These are phyloP conservation scores for Tetrapisispora namnaoensis DNA, from an alignment of 805 yeast genomes.

Conservation along the genomic window DNA sequence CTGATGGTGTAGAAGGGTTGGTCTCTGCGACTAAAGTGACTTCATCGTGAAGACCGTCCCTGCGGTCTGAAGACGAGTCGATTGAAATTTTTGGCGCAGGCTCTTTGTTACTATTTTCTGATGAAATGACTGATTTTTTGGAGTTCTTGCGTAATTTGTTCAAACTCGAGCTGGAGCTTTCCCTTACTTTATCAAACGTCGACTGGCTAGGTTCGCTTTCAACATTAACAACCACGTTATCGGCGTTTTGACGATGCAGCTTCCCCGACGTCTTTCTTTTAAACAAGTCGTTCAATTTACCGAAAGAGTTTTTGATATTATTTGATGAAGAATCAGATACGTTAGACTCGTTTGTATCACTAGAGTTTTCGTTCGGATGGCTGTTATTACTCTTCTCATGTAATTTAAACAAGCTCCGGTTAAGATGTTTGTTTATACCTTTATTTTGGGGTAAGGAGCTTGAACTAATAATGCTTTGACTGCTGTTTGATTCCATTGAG, in stretches of 20 bases:
- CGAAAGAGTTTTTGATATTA: conserved; percentile 1
- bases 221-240: background rate
- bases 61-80: background rate
- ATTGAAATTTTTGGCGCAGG: background rate
- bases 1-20: too few species aligned
- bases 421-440: background rate
- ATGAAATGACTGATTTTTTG: background rate
- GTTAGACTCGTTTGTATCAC: background rate
- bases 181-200: background rate
- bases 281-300: conserved; percentile 3
- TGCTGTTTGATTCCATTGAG: background rate
- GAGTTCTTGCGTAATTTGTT: background rate
- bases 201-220: background rate
- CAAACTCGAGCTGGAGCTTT: background rate
- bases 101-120: background rate
- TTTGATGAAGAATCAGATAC: background rate
- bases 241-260: background rate
- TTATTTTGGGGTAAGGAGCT: background rate
- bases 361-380: background rate
- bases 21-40: too few species aligned
- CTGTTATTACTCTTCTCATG: background rate
- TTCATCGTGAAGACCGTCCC: too few species aligned
- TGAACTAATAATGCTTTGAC: too few species aligned
- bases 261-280: conserved; percentile 1
- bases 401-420: background rate